phyloP scores from a whole-genome alignment of 1,284 basidiomycete species.

The Tilletiaria anomala region DNA sequence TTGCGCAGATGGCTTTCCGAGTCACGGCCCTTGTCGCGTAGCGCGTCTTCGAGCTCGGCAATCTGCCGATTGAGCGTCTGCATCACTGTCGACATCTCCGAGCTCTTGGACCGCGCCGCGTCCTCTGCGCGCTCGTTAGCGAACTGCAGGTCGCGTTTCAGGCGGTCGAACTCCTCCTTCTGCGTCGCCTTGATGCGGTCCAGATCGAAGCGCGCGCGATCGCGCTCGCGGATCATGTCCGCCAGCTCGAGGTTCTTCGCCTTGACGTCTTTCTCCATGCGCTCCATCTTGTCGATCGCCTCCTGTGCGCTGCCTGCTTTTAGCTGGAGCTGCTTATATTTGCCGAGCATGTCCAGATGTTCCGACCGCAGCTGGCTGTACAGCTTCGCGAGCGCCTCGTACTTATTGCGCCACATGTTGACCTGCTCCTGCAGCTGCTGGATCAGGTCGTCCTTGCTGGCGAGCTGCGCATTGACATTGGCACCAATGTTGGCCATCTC shows the following conservation, averaged over 20 bases:
- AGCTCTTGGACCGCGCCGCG: constrained; percentile 74
- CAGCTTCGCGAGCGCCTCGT: constrained; percentile 93
- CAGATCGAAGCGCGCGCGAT: constrained; percentile 89
- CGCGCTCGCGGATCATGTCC: constrained; percentile 96
- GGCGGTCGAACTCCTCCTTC: constrained; percentile 85
- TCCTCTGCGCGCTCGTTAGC: constrained; percentile 98
- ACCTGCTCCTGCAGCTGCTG: constrained; percentile 94
- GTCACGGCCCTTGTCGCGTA: constrained; percentile 52
- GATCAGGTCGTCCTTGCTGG: constrained; percentile 87
- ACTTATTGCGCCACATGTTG: constrained; percentile 93
- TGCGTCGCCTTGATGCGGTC: constrained; percentile 80
- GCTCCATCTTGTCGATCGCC: constrained; percentile 96
- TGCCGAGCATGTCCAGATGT: constrained; percentile 90
- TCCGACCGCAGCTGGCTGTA: constrained; percentile 96
- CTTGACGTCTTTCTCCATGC: constrained; percentile 97
- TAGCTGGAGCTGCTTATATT: constrained; percentile 93
- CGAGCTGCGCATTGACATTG: constrained; percentile 74
- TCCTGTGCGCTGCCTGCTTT: constrained; percentile 98
- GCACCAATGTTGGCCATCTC: constrained; percentile 66
- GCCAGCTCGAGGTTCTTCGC: constrained; percentile 95
- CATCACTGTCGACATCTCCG: constrained; percentile 77
- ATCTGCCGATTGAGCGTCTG: constrained; percentile 91
- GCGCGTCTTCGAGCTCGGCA: constrained; percentile 80
- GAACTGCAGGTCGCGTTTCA: constrained; percentile 83
- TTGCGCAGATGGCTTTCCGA: constrained; percentile 76